Evolutionary conservation across 352 stramenopile species (phyloP).

Genomic region (Pythium aphanidermatum): DNA sequence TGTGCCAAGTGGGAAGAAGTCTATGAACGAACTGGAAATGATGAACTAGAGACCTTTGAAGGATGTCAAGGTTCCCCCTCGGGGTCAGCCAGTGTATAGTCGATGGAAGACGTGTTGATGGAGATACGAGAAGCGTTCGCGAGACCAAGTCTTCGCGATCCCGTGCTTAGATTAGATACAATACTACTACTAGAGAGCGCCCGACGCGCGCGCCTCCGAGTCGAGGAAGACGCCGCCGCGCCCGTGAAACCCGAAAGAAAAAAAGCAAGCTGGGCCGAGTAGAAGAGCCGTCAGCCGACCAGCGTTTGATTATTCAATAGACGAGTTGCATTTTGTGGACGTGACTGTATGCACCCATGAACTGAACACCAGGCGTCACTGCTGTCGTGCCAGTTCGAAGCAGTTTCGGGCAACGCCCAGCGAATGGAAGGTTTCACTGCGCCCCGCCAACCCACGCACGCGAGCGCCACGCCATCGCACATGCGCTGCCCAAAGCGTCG

Average conservation of each 20-base stretch:
- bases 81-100: too few relatives aligned
- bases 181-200: too few relatives aligned
- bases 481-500: too few relatives aligned
- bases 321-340: slow-evolving; percentile 11
- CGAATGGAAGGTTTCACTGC: slow-evolving; percentile 17
- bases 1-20: slow-evolving; percentile 66
- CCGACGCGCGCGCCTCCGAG: too few relatives aligned
- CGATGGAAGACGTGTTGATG: too few relatives aligned
- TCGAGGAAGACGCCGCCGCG: background rate
- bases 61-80: too few relatives aligned
- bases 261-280: slow-evolving; percentile 2
- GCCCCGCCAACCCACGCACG: slow-evolving; percentile 1
- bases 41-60: slow-evolving; percentile 39
- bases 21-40: slow-evolving; percentile 46
- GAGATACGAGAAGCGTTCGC: too few relatives aligned
- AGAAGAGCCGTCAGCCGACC: background rate
- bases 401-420: background rate
- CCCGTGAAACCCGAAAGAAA: background rate
- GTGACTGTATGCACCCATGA: background rate
- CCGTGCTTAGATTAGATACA: too few relatives aligned
- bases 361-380: background rate
- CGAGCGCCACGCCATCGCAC: too few relatives aligned
- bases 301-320: slow-evolving; percentile 18
- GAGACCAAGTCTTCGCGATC: too few relatives aligned
- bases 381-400: background rate